Evolutionary conservation across 2,329 filamentous ascomycete genomes (phyloP).

Genomic region (Sporothrix protearum): DNA sequence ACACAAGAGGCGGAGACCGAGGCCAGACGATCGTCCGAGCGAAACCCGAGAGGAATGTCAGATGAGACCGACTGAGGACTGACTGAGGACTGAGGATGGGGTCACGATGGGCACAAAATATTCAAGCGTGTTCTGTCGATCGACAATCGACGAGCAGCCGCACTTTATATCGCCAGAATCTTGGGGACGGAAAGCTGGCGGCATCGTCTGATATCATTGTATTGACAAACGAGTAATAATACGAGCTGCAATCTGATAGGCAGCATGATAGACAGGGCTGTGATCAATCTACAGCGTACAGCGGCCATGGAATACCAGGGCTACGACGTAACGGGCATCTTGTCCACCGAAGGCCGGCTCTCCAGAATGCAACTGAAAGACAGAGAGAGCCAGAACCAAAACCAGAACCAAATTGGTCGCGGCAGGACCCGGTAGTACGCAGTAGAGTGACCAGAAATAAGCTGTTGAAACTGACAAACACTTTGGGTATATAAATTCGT

Average conservation of each 20-base stretch:
- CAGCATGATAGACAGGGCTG: background rate
- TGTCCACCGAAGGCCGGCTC: background rate
- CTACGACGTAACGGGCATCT: background rate
- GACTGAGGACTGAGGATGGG: background rate
- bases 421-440: background rate
- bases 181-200: background rate
- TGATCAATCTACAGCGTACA: background rate
- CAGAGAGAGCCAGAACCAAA: too few relatives aligned
- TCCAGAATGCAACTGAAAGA: background rate
- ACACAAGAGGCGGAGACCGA: conserved; percentile 2
- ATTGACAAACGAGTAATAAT: background rate
- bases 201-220: background rate
- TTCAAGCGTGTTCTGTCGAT: background rate
- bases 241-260: background rate
- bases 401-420: background rate
- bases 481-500: background rate
- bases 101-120: conserved; percentile 1
- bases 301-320: background rate
- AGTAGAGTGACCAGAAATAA: background rate
- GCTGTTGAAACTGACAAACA: background rate
- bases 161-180: background rate
- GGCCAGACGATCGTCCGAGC: background rate
- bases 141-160: background rate
- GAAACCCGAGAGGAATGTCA: background rate
- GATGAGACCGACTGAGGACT: background rate